Conservation (phyloP, 2,329 filamentous ascomycete genomes). For the Cylindrodendrum hubeiense region DNA sequence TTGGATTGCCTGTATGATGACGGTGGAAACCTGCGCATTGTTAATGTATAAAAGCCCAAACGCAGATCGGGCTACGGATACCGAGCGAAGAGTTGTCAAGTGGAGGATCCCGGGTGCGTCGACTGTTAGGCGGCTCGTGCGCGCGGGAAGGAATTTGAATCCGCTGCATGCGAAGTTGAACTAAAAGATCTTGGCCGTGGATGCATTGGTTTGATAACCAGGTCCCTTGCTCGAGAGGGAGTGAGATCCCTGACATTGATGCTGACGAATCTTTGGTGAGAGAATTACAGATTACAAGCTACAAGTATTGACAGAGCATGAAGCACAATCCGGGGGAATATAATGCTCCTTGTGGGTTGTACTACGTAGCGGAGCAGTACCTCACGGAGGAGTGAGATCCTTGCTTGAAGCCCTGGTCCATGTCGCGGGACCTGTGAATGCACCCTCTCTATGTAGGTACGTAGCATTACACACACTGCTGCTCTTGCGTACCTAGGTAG, state of each 20-base stretch:
- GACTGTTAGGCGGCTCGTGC: slow-evolving; percentile 28
- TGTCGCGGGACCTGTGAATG: neutral
- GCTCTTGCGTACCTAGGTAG: no score
- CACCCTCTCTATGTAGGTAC: no score
- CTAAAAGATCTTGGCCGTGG: neutral
- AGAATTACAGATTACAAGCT: neutral
- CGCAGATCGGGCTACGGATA: neutral
- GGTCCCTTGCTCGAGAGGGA: neutral
- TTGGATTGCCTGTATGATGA: slow-evolving; percentile 20
- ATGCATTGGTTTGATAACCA: neutral
- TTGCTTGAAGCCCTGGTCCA: neutral
- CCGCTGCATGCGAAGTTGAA: slow-evolving; percentile 4
- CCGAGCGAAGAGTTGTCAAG: neutral
- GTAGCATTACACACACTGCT: no score
- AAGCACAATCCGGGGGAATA: neutral
- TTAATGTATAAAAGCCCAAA: slow-evolving; percentile 1
- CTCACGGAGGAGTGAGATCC: neutral
- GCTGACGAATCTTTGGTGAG: neutral
- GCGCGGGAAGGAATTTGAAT: slow-evolving; percentile 13
- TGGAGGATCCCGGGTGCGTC: neutral
- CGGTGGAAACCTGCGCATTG: slow-evolving; percentile 12
- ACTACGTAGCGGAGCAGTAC: neutral
- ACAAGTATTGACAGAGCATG: neutral
- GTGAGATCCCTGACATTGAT: neutral
- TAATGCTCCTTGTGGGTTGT: neutral